These are phyloP conservation scores for Aspergillus nomiae DNA, from an alignment of 2,329 filamentous ascomycete genomes.

Conservation along the genomic window DNA sequence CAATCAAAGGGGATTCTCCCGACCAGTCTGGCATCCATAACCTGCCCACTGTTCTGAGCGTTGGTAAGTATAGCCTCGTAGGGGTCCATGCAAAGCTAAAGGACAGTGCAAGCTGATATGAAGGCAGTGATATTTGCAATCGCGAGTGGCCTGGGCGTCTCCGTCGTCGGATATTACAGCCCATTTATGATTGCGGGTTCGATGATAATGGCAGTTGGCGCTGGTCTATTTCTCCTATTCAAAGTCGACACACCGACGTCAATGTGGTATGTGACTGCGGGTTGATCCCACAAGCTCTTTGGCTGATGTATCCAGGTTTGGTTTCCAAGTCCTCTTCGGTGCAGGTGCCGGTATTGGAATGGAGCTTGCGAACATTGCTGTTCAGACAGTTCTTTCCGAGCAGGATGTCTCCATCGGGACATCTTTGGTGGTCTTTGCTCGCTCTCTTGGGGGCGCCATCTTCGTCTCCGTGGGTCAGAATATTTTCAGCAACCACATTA, in stretches of 20 bases:
- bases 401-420: slow-evolving; percentile 36
- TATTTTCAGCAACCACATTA: no score
- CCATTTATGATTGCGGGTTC: slow-evolving; percentile 9
- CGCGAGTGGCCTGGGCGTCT: slow-evolving; percentile 4
- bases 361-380: slow-evolving; percentile 26
- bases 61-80: not conserved
- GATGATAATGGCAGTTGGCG: not conserved
- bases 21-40: slow-evolving; percentile 4
- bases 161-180: not conserved
- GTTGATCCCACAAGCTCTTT: not conserved
- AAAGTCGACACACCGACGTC: not conserved
- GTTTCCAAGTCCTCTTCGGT: slow-evolving; percentile 13
- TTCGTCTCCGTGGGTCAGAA: no score
- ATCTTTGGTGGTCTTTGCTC: slow-evolving; percentile 35
- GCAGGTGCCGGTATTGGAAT: slow-evolving; percentile 7
- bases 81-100: not conserved
- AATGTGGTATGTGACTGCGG: not conserved
- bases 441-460: slow-evolving; percentile 15
- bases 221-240: not conserved
- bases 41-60: slow-evolving; percentile 6
- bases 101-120: not conserved
- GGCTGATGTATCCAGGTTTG: not conserved
- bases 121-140: slow-evolving; percentile 13
- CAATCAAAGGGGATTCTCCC: slow-evolving; percentile 9
- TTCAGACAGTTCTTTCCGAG: slow-evolving; percentile 34